Evolutionary conservation across 2,329 filamentous ascomycete species (phyloP), one percentile per base, ranked within the genome.

Genomic region (Trichoderma koningiopsis): DNA sequence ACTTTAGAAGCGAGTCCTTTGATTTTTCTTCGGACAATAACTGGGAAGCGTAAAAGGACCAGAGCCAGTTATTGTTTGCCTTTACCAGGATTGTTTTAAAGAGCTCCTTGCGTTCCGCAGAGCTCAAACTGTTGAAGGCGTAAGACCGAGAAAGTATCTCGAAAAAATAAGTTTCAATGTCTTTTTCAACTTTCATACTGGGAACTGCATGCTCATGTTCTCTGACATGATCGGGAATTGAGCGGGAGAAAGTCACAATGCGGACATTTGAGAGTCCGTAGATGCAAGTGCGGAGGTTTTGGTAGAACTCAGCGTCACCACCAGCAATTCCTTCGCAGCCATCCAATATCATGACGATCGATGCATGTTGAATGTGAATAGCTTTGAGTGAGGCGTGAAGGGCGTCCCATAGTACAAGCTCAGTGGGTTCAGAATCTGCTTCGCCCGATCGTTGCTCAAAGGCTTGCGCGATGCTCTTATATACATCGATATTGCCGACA

Each of bases 331-430:
- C 77, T 27, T 82, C 79, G 7, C 81, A 76, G 3, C 79, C 80
- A 61, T 82, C 81, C 4, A 79, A 73, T 65, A 82, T 72, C 55
- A 82, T 73, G 2, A 78, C 74, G 2, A 81, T 71, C 3, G 77
- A 71, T 8, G 74, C 68, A 24, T 75, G 72, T 24, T 73, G 71
- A 35, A 72, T 71, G 64, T 79, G 76, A 29, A 77, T 71, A 24
- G 77, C 75, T n/a, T 72, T 70, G 1, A 82, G 73, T 0, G 79
- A 78, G 13, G 72, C 70, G 19, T 79, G 75, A 1, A 82, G 73
- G 0, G 76, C 74, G 10, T 75, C 68, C 81, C 59, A 62, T 2
- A 62, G 59, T 19, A 49, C 7, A 3, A 29, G 5, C 27, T 62
- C 59, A 4, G 59, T 62, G 5, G 59, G 59, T 10, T 49, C 59